Conservation (phyloP, 140 eudicot genomes). For the Bidens hawaiensis region DNA sequence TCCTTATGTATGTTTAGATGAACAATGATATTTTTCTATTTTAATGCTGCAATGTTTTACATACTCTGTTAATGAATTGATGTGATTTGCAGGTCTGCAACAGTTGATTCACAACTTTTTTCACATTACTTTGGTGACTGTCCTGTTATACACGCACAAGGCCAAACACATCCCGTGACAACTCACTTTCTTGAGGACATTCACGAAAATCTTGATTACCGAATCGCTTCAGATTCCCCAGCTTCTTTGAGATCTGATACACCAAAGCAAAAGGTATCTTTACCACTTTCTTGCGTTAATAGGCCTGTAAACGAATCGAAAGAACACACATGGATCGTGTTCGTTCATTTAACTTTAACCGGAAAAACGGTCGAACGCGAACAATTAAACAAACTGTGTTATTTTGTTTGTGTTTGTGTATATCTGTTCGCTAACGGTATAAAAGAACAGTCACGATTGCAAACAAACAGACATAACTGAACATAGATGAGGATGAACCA, state of each 20-base stretch:
- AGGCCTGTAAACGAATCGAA: no score
- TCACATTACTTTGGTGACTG: constrained; percentile 86
- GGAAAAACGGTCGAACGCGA: no score
- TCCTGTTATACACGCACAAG: constrained; percentile 94
- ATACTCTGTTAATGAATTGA: neutral
- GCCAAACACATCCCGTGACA: constrained; percentile 91
- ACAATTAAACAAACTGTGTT: no score
- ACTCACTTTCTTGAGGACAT: constrained; percentile 83
- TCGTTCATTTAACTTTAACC: no score
- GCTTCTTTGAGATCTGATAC: constrained; percentile 54
- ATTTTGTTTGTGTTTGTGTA: no score
- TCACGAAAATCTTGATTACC: constrained; percentile 59
- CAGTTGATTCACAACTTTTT: constrained; percentile 83
- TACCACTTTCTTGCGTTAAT: neutral
- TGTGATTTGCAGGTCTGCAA: constrained; percentile 78
- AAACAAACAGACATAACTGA: no score
- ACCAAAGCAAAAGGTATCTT: constrained; percentile 50
- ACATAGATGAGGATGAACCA: no score
- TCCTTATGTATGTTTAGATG: constrained; percentile 73
- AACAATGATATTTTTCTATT: constrained; percentile 4
- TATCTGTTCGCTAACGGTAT: no score
- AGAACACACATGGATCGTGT: no score
- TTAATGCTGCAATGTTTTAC: constrained; percentile 3
- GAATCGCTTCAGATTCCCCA: constrained; percentile 81
- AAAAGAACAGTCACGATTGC: no score